phyloP scores from a whole-genome alignment of 176 grass and related monocot genomes.

The Alopecurus myosuroides region DNA sequence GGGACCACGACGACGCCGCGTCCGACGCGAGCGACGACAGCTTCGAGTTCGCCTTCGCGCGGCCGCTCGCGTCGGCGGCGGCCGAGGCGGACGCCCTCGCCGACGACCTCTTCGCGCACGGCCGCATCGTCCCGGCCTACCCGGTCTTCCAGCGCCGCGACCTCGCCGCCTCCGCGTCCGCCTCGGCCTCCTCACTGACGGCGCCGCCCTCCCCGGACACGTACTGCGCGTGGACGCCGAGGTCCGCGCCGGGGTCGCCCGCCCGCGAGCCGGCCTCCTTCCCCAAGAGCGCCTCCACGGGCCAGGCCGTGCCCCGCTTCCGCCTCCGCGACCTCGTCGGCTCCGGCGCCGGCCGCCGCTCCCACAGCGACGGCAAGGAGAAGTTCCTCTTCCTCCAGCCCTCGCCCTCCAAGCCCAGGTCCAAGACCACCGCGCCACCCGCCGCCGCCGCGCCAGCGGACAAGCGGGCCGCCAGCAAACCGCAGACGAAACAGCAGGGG shows the following conservation, averaged over 20 bases:
- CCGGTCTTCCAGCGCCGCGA: constrained; percentile 41
- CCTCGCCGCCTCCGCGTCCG: not conserved
- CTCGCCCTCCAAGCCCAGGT: not conserved
- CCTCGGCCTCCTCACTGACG: not conserved
- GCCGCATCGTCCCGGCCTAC: constrained; percentile 55
- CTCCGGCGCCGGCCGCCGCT: constrained; percentile 20
- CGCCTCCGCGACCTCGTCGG: constrained; percentile 42
- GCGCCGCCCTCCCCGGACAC: constrained; percentile 33
- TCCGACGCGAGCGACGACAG: not conserved
- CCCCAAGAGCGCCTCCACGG: constrained; percentile 63
- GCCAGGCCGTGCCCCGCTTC: constrained; percentile 14
- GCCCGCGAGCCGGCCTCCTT: not conserved
- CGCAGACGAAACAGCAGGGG: not conserved
- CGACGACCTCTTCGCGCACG: constrained; percentile 67
- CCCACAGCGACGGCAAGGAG: constrained; percentile 69
- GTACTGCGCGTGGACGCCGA: constrained; percentile 57
- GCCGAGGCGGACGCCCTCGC: constrained; percentile 10
- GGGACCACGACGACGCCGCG: not conserved
- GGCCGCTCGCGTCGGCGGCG: not conserved
- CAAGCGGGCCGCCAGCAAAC: not conserved
- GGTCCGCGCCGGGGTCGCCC: constrained; percentile 33
- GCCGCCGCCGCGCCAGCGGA: not conserved
- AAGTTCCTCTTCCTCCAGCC: constrained; percentile 61
- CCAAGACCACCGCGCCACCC: not conserved
- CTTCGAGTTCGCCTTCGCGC: constrained; percentile 66